Evolutionary conservation across 2,329 filamentous ascomycete genomes (phyloP).

Genomic region (Didymellaceae sp.): DNA sequence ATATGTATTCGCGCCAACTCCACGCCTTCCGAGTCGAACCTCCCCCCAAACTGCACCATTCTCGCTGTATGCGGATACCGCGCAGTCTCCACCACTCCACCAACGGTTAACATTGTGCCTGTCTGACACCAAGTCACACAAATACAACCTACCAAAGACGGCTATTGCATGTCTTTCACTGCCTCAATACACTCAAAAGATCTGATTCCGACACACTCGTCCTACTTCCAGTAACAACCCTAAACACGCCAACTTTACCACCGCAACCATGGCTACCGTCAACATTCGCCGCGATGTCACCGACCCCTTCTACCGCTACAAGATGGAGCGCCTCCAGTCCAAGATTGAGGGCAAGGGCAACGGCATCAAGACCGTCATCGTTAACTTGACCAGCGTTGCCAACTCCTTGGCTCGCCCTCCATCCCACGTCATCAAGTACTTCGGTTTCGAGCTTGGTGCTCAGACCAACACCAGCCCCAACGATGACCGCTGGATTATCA

Average conservation of each 20-base stretch:
- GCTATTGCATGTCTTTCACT: conserved; percentile 67
- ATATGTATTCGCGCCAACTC: conserved; percentile 99
- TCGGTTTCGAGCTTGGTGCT: conserved; percentile 97
- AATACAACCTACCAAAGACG: conserved; percentile 36
- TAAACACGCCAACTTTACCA: conserved; percentile 45
- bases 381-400: conserved; percentile 94
- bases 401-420: conserved; percentile 90
- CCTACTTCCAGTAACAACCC: conserved; percentile 8
- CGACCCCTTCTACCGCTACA: conserved; percentile 99
- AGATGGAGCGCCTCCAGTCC: conserved; percentile 98
- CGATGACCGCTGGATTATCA: conserved; percentile 99
- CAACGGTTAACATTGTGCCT: conserved; percentile 78
- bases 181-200: conserved; percentile 58
- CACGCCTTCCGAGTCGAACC: conserved; percentile 92
- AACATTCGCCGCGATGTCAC: conserved; percentile 96
- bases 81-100: conserved; percentile 88
- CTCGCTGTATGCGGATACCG: conserved; percentile 94
- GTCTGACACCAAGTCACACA: conserved; percentile 50
- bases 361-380: conserved; percentile 98
- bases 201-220: conserved; percentile 26
- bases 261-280: conserved; percentile 89
- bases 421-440: conserved; percentile 98
- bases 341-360: conserved; percentile 99
- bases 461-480: conserved; percentile 98
- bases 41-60: conserved; percentile 94